Percentiles rank a stretch among this genome's conserved stretches.
These are phyloP conservation scores for Dysphania ambrosioides DNA, from an alignment of 148 eudicot species.

Conservation along the genomic window DNA sequence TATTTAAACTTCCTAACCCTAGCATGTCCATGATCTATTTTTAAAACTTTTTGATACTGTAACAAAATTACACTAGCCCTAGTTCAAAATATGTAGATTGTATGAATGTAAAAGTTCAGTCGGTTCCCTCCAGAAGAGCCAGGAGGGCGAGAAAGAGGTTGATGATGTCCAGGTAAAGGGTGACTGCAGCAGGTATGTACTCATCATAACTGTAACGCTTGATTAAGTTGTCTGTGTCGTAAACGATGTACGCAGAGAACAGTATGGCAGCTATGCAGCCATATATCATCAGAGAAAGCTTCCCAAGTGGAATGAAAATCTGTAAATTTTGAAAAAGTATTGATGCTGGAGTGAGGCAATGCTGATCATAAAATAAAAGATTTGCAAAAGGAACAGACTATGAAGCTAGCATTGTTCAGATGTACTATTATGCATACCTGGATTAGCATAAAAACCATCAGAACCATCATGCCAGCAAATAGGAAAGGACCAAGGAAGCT, in stretches of 20 bases:
- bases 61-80: neutral
- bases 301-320: conserved; percentile 51
- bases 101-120: conserved; percentile 4
- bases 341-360: neutral
- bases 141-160: conserved; percentile 43
- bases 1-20: neutral
- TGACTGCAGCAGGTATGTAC: conserved; percentile 40
- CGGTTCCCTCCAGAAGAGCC: conserved; percentile 19
- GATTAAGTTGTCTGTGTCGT: conserved; percentile 59
- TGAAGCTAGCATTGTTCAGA: neutral
- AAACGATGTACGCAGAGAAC: conserved; percentile 55
- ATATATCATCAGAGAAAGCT: conserved; percentile 35
- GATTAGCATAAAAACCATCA: conserved; percentile 42
- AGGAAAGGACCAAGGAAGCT: conserved; percentile 46
- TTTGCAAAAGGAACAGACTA: too few species aligned
- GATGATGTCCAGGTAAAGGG: conserved; percentile 41
- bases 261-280: conserved; percentile 48
- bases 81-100: neutral
- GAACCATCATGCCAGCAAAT: conserved; percentile 36
- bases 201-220: conserved; percentile 50
- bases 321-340: conserved; percentile 10
- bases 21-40: neutral
- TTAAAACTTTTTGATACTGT: neutral
- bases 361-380: neutral
- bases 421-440: conserved; percentile 31